Conservation (phyloP, 148 eudicot genomes). For the Suaeda aralocaspica region DNA sequence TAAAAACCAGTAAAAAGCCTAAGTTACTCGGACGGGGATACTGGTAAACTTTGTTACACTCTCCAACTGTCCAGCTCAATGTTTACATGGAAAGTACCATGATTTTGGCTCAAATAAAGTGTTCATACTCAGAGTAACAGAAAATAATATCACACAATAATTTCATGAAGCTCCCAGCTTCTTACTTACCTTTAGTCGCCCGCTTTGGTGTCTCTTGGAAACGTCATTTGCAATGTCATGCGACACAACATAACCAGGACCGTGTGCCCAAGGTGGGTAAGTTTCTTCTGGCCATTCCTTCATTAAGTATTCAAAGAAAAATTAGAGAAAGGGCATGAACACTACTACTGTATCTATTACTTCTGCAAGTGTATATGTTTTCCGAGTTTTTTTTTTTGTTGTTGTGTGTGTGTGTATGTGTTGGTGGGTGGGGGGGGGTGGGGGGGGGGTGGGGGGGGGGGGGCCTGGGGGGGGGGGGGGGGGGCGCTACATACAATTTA, state of each 20-base stretch:
- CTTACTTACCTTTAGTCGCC: constrained; percentile 57
- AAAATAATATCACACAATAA: not conserved
- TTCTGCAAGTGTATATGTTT: too few relatives aligned
- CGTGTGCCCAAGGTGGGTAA: constrained; percentile 95
- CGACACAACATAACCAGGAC: constrained; percentile 91
- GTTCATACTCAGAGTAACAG: not conserved
- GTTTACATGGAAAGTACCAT: not conserved
- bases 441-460: too few relatives aligned
- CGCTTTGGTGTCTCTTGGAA: constrained; percentile 51
- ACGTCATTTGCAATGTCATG: constrained; percentile 68
- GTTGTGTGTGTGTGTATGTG: too few relatives aligned
- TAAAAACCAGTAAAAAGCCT: too few relatives aligned
- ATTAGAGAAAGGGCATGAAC: constrained; percentile 5
- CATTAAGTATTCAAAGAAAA: constrained; percentile 1
- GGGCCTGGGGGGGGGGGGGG: too few relatives aligned
- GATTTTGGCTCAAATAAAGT: not conserved
- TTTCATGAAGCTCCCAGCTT: not conserved
- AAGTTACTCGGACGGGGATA: too few relatives aligned
- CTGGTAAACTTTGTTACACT: too few relatives aligned
- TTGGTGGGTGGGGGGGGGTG: too few relatives aligned
- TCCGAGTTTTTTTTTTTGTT: too few relatives aligned
- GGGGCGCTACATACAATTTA: too few relatives aligned
- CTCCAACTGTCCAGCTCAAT: not conserved
- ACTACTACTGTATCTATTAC: too few relatives aligned
- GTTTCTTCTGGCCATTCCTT: constrained; percentile 84